A percentile compares a stretch with the other conserved stretches of the same genome.
Evolutionary conservation across 2,329 filamentous ascomycete genomes (phyloP).

Genomic region (Monosporascus sp.): DNA sequence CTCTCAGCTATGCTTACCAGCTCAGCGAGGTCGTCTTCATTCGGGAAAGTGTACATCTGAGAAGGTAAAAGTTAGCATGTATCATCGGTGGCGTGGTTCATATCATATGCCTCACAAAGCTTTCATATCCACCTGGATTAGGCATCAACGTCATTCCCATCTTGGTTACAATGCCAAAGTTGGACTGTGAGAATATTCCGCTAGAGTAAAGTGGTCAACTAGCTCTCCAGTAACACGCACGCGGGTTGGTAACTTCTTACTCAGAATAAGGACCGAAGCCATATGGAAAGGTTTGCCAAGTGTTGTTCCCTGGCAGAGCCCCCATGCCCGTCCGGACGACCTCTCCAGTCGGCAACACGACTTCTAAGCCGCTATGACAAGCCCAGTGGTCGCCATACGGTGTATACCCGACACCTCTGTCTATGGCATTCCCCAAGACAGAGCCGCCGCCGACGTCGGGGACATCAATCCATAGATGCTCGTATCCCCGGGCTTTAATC

Average conservation of each 20-base stretch:
- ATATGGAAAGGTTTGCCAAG: constrained; percentile 37
- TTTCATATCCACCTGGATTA: constrained; percentile 43
- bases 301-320: constrained; percentile 31
- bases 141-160: constrained; percentile 50
- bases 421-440: constrained; percentile 40
- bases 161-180: constrained; percentile 47
- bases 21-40: constrained; percentile 42
- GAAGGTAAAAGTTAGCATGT: constrained; percentile 21
- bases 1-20: constrained; percentile 24
- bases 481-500: constrained; percentile 32
- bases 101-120: constrained; percentile 22
- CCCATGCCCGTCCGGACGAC: constrained; percentile 37
- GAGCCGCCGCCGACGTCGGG: constrained; percentile 39
- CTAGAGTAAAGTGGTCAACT: constrained; percentile 7
- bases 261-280: constrained; percentile 34
- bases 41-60: constrained; percentile 39
- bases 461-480: constrained; percentile 38
- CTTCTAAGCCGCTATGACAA: constrained; percentile 36
- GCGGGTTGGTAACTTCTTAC: constrained; percentile 12
- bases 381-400: constrained; percentile 39
- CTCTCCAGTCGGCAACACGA: constrained; percentile 37
- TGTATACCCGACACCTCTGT: constrained; percentile 42
- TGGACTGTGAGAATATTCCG: constrained; percentile 45
- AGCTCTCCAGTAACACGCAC: not conserved
- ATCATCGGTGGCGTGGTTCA: not conserved